Conservation (phyloP, 768 basidiomycete species). For the Chalciporus chontae region DNA sequence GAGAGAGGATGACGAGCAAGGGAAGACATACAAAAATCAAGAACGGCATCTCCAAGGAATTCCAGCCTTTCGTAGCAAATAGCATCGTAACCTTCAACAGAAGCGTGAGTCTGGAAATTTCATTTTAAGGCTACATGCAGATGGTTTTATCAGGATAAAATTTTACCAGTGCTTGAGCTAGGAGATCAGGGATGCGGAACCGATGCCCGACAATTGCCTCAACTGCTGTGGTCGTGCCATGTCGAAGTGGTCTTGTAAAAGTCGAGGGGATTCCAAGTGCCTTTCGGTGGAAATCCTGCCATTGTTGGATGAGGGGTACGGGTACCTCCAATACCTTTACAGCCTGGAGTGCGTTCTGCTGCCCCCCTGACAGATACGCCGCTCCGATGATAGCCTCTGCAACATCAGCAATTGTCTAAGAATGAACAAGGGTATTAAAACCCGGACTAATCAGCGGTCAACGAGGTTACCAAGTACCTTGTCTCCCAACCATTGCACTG, state of each 20-base stretch:
- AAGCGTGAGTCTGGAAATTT: constrained; percentile 60
- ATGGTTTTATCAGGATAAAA: not conserved
- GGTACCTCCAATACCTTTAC: constrained; percentile 65
- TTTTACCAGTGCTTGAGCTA: constrained; percentile 69
- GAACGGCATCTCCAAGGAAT: constrained; percentile 82
- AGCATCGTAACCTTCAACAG: constrained; percentile 51
- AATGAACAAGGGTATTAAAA: constrained; percentile 14
- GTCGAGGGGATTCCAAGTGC: constrained; percentile 42
- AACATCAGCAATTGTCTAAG: constrained; percentile 77
- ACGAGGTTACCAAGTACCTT: constrained; percentile 47
- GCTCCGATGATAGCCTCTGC: constrained; percentile 84
- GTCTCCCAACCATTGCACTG: constrained; percentile 64
- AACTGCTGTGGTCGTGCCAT: constrained; percentile 51
- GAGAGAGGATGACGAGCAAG: not conserved
- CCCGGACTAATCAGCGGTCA: not conserved
- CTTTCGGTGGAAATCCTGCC: constrained; percentile 65
- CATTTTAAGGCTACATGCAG: constrained; percentile 7
- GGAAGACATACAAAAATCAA: constrained; percentile 67
- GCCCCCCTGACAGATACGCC: constrained; percentile 71
- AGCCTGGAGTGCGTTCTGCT: constrained; percentile 59
- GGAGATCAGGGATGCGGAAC: constrained; percentile 58
- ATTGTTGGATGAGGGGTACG: constrained; percentile 58
- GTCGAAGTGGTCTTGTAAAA: constrained; percentile 41
- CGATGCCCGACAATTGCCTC: constrained; percentile 62
- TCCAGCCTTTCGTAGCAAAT: constrained; percentile 74